phyloP scores from a whole-genome alignment of 2,329 filamentous ascomycete species.

The Fusarium sp. region DNA sequence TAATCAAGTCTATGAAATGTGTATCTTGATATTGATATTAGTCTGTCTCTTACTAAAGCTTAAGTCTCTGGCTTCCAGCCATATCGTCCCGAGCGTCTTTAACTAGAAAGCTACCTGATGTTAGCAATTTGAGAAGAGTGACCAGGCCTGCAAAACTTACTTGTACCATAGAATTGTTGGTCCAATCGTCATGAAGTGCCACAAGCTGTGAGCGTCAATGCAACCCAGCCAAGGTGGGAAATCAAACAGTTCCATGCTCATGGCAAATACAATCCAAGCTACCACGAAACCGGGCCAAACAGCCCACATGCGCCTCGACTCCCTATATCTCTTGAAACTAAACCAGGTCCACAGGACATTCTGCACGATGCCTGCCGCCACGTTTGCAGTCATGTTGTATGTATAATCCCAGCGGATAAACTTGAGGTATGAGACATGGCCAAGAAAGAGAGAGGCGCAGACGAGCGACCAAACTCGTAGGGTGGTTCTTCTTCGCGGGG shows the following conservation, averaged over 20 bases:
- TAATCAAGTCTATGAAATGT: neutral
- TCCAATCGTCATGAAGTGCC: conserved; percentile 92
- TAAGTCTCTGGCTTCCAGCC: conserved; percentile 72
- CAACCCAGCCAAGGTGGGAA: conserved; percentile 85
- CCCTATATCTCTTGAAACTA: conserved; percentile 77
- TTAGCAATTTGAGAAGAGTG: conserved; percentile 31
- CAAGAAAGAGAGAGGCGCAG: conserved; percentile 75
- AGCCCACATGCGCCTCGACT: conserved; percentile 79
- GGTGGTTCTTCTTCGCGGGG: conserved; percentile 55
- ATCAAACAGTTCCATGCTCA: conserved; percentile 95
- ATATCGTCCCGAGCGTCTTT: conserved; percentile 88
- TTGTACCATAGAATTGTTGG: conserved; percentile 94
- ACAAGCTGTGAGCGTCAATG: conserved; percentile 93
- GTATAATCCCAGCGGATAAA: conserved; percentile 92
- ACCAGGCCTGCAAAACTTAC: conserved; percentile 66
- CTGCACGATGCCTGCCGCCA: conserved; percentile 79
- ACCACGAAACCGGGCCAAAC: conserved; percentile 91
- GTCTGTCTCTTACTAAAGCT: conserved; percentile 56
- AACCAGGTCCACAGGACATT: conserved; percentile 90
- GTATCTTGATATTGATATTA: neutral
- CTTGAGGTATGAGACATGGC: conserved; percentile 85
- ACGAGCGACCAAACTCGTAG: conserved; percentile 79
- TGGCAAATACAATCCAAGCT: conserved; percentile 88
- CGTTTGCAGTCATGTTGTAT: conserved; percentile 98
- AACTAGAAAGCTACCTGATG: conserved; percentile 75